phyloP scores from a whole-genome alignment of 306 rosid genomes.

The Fragaria vesca region DNA sequence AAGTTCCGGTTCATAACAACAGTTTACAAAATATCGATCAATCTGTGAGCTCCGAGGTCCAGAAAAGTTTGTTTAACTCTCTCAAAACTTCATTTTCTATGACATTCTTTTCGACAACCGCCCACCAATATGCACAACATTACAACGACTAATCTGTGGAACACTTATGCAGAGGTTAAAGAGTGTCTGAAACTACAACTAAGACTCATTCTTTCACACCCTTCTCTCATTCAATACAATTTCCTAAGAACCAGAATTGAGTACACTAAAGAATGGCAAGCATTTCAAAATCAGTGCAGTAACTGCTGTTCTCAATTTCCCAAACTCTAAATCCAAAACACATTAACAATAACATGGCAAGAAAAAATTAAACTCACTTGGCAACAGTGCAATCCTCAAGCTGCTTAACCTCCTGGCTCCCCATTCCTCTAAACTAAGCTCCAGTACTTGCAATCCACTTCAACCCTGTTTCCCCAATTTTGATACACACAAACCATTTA shows the following conservation, averaged over 20 bases:
- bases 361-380: conserved; percentile 44
- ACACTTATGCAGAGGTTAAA: background rate
- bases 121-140: background rate
- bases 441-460: background rate
- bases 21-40: background rate
- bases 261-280: background rate
- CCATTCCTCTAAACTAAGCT: conserved; percentile 37
- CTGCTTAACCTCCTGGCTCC: conserved; percentile 74
- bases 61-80: background rate
- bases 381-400: conserved; percentile 88
- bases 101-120: background rate
- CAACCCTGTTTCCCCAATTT: conserved; percentile 6
- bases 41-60: background rate
- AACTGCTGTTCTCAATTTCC: background rate
- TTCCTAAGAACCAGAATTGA: background rate
- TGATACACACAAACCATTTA: background rate
- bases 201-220: background rate
- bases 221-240: background rate
- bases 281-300: background rate
- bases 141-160: background rate
- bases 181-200: background rate
- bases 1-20: background rate
- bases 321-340: background rate
- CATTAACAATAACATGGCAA: background rate
- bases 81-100: background rate